phyloP scores from a whole-genome alignment of 495 filamentous ascomycete species.

The Aspergillus leporis region DNA sequence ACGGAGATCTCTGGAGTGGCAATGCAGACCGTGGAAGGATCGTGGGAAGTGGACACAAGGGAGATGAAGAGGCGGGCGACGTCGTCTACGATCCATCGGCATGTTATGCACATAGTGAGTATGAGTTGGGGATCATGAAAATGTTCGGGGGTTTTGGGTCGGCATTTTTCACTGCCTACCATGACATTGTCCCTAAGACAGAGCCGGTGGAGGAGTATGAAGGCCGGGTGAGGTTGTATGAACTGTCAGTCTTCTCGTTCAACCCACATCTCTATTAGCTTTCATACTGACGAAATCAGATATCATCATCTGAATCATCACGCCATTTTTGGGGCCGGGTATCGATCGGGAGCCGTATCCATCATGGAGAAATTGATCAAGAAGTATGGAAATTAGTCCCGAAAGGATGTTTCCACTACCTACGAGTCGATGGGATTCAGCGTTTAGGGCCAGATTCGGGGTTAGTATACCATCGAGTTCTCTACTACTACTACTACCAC shows the following conservation, averaged over 20 bases:
- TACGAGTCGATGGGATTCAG: neutral
- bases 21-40: conserved; percentile 73
- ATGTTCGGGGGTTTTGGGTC: conserved; percentile 92
- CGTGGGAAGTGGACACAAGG: conserved; percentile 36
- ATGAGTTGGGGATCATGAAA: conserved; percentile 88
- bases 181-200: conserved; percentile 68
- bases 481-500: neutral
- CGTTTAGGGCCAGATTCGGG: neutral
- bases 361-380: conserved; percentile 70
- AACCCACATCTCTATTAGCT: neutral
- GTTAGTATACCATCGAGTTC: neutral
- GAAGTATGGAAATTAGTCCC: conserved; percentile 59
- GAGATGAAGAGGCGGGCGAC: conserved; percentile 60
- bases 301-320: conserved; percentile 92
- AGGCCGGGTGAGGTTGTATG: conserved; percentile 77
- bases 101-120: conserved; percentile 85
- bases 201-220: conserved; percentile 84
- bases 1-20: conserved; percentile 91
- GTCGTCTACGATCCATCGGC: conserved; percentile 81
- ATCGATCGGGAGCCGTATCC: conserved; percentile 67
- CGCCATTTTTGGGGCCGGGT: conserved; percentile 79
- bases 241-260: conserved; percentile 60
- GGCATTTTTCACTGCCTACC: conserved; percentile 74
- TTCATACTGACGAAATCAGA: conserved; percentile 36
- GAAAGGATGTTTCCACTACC: neutral